Evolutionary conservation across 345 rosid species (phyloP), one percentile per base, ranked within the genome.

Genomic region (Viola odorata): DNA sequence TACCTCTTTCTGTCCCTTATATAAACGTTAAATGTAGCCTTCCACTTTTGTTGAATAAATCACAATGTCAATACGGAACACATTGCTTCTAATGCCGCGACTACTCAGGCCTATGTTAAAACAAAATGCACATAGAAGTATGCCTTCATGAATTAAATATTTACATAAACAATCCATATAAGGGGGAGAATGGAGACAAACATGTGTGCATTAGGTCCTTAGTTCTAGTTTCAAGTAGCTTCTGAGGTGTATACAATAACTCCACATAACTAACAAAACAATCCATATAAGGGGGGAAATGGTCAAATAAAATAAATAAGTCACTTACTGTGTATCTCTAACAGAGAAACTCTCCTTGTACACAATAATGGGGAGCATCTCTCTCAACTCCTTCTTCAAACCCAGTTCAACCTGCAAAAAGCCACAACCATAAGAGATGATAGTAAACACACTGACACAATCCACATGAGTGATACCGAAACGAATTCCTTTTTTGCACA

Each of bases 331-430:
- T 58, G 84, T 73, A 66, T 91, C 98, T 63, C 55, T 79, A 14
- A 91, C 71, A 7, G 84, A 78, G 77, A 91, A 91, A 83, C 91
- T 91, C 79, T 88, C 91, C 71, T 62, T 86, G 67, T 73, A 91
- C 42, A 88, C 74, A 39, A 91, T 71, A 71, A 86, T 78, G 50
- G 98, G 98, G 4, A 91, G 81, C 98, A 91, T 85, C 81, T 91
- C 96, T 70, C 98, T 84, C 62, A 91, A 58, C 59, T 91, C 98
- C 70, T 88, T 85, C 76, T 79, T 84, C 78, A 91, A 69, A 9
- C 97, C 97, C 81, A 77, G 36, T 60, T 86, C 91, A 75, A 72
- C 80, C 89, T 86, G 81, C 57, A 12, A 57, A 58, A 54, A 58
- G 12, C 42, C 41, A 55, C 40, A 45, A 60, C 39, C 55, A 62